A percentile compares a stretch with the other conserved stretches of the same genome.
Conservation (phyloP, 1,139 yeast species). For the Meyerozyma smithsonii region DNA sequence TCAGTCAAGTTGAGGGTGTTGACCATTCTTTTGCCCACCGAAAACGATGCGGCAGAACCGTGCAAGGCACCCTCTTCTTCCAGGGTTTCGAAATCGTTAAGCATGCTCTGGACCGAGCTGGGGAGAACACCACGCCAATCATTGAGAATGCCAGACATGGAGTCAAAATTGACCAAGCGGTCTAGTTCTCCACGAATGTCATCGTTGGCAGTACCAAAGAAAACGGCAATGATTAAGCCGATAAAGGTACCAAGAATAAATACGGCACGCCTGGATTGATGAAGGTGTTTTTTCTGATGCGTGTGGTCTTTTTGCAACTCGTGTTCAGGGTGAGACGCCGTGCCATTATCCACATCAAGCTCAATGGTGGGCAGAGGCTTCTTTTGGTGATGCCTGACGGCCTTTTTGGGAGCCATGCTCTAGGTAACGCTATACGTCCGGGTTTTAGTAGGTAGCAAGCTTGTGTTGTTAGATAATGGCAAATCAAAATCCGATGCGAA, state of each 20-base stretch:
- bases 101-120: conserved; percentile 51
- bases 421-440: not conserved
- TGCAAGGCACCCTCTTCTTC: conserved; percentile 29
- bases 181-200: conserved; percentile 44
- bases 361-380: not conserved
- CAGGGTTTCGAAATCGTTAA: conserved; percentile 47
- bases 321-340: not conserved
- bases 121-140: conserved; percentile 68
- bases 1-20: conserved; percentile 46
- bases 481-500: too few relatives aligned
- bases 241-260: conserved; percentile 59
- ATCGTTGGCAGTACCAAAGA: conserved; percentile 45
- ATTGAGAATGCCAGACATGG: conserved; percentile 38
- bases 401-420: not conserved
- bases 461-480: too few relatives aligned
- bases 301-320: conserved; percentile 1
- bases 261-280: conserved; percentile 42
- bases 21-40: conserved; percentile 72
- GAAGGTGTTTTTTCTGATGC: conserved; percentile 14
- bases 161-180: conserved; percentile 51
- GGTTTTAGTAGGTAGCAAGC: too few relatives aligned
- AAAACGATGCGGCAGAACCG: conserved; percentile 76
- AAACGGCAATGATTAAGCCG: conserved; percentile 63
- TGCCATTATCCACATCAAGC: not conserved
- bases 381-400: not conserved